Evolutionary conservation across 108 stramenopile species (phyloP), one percentile per base, ranked within the genome.

Genomic region (Fistulifera pelliculosa): DNA sequence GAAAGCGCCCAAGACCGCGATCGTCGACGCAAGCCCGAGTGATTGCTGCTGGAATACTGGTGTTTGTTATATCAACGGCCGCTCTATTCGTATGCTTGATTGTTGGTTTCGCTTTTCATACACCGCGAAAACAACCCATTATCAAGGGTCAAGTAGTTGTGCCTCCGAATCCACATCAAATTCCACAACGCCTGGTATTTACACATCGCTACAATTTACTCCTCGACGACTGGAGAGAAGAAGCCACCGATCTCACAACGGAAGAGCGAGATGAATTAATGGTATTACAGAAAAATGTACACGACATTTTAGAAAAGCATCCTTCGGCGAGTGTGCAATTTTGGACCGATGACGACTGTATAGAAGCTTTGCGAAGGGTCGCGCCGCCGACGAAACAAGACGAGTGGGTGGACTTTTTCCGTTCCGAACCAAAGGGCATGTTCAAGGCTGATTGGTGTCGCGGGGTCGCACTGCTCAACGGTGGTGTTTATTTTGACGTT

Each of bases 371-470:
- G 12, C 0, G 35, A 64, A 0, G 23, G 64, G 41, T 66, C 72
- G 21, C 44, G 19, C 16, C 16, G 4, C 7, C 44, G 21, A 45
- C 44, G 21, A 4, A 17, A 45, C 52, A 73, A 28, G 69, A 77
- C 15, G 47, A 64, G 10, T 44, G 85, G 10, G 58, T 82, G 4
- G 48, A 47, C 0, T 77, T 75, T 54, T 85, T 85, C 62, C 1
- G 8, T 10, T 17, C 59, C 6, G 85, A 86, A 69, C 26, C 39
- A n/a, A 52, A 65, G 26, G 88, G 88, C 15, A 90, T 90, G 88
- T 84, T 75, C 77, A 84, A 86, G 59, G 88, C 83, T 0, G 88
- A 90, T 44, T 75, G 86, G 27, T 90, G 88, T 62, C 76, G 88
- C 8, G 88, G 83, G 11, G 74, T 72, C 18, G 88, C 88, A 2